Evolutionary conservation across 352 stramenopile genomes (phyloP).

Genomic region (Phytophthora uliginosa): DNA sequence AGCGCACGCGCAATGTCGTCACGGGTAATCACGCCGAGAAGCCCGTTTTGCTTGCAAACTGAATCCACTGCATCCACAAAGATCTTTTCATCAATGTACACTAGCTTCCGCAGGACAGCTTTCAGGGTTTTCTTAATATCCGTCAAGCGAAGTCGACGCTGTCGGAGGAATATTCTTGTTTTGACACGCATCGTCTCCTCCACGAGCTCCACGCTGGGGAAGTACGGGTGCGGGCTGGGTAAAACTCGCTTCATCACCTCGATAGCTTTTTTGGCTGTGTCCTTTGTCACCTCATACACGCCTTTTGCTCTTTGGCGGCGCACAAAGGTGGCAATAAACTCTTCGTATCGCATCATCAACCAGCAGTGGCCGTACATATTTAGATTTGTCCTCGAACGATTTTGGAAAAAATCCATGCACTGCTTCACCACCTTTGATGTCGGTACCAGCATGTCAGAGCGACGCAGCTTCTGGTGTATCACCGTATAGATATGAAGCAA

Average conservation of each 20-base stretch:
- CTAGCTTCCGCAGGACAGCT: conserved; percentile 40
- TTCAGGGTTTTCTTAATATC: conserved; percentile 62
- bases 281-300: conserved; percentile 23
- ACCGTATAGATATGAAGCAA: conserved; percentile 54
- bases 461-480: conserved; percentile 46
- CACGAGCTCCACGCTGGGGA: conserved; percentile 50
- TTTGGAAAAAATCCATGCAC: conserved; percentile 47
- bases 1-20: conserved; percentile 46
- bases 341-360: conserved; percentile 67
- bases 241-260: conserved; percentile 66
- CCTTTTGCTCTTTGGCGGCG: conserved; percentile 36
- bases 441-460: conserved; percentile 52
- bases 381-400: conserved; percentile 50
- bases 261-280: conserved; percentile 31
- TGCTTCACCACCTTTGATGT: conserved; percentile 51
- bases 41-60: conserved; percentile 49
- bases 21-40: conserved; percentile 44
- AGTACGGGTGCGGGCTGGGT: conserved; percentile 53
- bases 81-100: conserved; percentile 55
- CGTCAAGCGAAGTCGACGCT: conserved; percentile 50
- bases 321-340: conserved; percentile 59
- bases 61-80: conserved; percentile 52
- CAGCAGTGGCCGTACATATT: conserved; percentile 46
- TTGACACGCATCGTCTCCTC: conserved; percentile 52
- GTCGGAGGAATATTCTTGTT: conserved; percentile 37